Conservation (phyloP, 1,139 yeast genomes). For the Debaryomyces coudertii region DNA sequence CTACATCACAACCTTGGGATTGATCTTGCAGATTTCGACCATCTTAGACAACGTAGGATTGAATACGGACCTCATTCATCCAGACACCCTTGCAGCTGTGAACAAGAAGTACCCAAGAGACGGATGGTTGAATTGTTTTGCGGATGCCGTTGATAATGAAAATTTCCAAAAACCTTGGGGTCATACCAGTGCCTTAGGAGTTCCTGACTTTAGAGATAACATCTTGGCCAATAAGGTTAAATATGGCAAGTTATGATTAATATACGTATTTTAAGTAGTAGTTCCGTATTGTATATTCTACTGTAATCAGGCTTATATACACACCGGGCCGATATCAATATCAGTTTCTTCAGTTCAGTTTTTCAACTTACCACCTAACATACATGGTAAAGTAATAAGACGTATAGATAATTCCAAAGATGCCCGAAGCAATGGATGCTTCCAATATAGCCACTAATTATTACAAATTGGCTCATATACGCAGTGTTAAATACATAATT, state of each 20-base stretch:
- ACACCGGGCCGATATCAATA: constrained; percentile 7
- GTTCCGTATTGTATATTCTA: constrained; percentile 31
- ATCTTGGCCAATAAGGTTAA: constrained; percentile 32
- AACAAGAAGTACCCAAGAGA: constrained; percentile 32
- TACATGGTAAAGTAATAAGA: constrained; percentile 1
- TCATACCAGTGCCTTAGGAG: constrained; percentile 41
- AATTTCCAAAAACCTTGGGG: constrained; percentile 39
- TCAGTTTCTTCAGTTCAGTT: neutral
- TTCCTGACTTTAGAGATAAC: constrained; percentile 30
- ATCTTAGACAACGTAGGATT: constrained; percentile 43
- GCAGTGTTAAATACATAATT: constrained; percentile 36
- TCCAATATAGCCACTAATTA: constrained; percentile 41
- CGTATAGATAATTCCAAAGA: constrained; percentile 10
- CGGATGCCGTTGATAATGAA: constrained; percentile 38
- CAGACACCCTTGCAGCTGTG: constrained; percentile 32
- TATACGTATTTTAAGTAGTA: constrained; percentile 26
- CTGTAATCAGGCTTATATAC: constrained; percentile 16
- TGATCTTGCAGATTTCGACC: constrained; percentile 39
- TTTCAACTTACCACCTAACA: neutral
- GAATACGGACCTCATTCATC: constrained; percentile 34
- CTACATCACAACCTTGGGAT: constrained; percentile 39
- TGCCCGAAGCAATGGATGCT: constrained; percentile 27
- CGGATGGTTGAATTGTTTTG: constrained; percentile 41
- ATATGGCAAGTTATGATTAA: constrained; percentile 22
- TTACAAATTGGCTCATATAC: constrained; percentile 45